Evolutionary conservation across 148 eudicot genomes (phyloP), one percentile per base, ranked within the genome.

Genomic region (Euryodendron excelsum): DNA sequence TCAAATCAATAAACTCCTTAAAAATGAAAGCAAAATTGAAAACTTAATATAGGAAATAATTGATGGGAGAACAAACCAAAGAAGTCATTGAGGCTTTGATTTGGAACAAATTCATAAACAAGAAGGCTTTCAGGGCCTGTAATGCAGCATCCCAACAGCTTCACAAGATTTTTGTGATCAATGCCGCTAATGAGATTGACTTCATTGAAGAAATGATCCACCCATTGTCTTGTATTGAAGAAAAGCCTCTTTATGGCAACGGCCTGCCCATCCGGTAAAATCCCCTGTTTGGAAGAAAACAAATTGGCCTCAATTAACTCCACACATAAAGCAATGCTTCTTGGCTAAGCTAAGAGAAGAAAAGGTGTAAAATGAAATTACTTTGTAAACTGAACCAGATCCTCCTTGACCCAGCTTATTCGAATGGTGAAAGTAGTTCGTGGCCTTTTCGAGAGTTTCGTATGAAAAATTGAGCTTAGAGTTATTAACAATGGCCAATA

Each of bases 391-490:
- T 25, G 89, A 74, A n/a, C 92, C 92, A 71, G 85, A 84, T 62
- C 87, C 90, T 47, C 92, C 93, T 83, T 90, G 88, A 27, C 91
- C 91, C 3, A 90, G 82, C 68, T 88, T 90, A 50, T 83, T 88
- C 28, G 89, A 75, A 1, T 72, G 64, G 77, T 79, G 30, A 59
- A 90, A 90, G 76, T 72, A 88, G 73, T 81, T 66, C 17, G 93
- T 84, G 48, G 93, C 93, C 47, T 66, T 77, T 60, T 88, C 89
- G 12, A 89, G 84, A 17, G 65, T 81, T 74, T 82, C 84, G 27
- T 87, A 82, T 20, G 87, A 72, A 31, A 81, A 76, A 44, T 81
- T 84, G 78, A 86, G 86, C 55, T 83, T 83, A 5, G 88, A 86
- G 30, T 80, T 77, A 59, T 80, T 82, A 28, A 80, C 81, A 18